Evolutionary conservation across 2,329 filamentous ascomycete species (phyloP).

Genomic region (Ilyonectria robusta): DNA sequence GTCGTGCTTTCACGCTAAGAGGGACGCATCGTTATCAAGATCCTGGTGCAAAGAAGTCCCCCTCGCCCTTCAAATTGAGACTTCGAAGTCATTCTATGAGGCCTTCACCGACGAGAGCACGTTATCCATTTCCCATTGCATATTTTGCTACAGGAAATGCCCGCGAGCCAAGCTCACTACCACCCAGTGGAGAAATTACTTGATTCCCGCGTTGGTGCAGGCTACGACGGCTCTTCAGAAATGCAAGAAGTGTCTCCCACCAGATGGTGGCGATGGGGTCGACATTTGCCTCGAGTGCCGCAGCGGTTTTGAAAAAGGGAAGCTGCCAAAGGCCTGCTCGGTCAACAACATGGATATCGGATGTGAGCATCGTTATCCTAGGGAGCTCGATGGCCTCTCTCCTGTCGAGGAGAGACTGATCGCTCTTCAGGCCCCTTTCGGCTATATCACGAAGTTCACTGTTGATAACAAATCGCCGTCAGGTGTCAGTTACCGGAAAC

Average conservation of each 20-base stretch:
- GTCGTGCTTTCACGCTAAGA: conserved; percentile 22
- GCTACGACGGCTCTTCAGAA: conserved; percentile 17
- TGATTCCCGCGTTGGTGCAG: conserved; percentile 15
- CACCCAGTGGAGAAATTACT: conserved; percentile 14
- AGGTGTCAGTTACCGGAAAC: too few relatives aligned
- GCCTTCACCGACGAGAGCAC: conserved; percentile 23
- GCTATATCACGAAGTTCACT: too few relatives aligned
- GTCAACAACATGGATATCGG: too few relatives aligned
- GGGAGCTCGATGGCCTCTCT: too few relatives aligned
- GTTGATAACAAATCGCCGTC: too few relatives aligned
- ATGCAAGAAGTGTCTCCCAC: conserved; percentile 20
- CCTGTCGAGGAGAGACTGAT: too few relatives aligned
- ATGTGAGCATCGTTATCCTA: too few relatives aligned
- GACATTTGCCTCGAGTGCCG: conserved; percentile 8
- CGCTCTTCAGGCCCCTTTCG: too few relatives aligned
- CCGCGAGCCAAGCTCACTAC: conserved; percentile 15
- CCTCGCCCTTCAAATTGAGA: conserved; percentile 16
- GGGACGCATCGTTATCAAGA: conserved; percentile 21
- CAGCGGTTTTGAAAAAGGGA: too few relatives aligned
- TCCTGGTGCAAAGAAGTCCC: conserved; percentile 30
- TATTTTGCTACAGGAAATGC: conserved; percentile 26
- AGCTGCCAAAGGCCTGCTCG: too few relatives aligned
- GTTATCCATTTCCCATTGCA: conserved; percentile 25
- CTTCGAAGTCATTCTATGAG: conserved; percentile 15
- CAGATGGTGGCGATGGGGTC: not conserved